Conservation (phyloP, 106 monocot genomes). For the Gastrodia elata region DNA sequence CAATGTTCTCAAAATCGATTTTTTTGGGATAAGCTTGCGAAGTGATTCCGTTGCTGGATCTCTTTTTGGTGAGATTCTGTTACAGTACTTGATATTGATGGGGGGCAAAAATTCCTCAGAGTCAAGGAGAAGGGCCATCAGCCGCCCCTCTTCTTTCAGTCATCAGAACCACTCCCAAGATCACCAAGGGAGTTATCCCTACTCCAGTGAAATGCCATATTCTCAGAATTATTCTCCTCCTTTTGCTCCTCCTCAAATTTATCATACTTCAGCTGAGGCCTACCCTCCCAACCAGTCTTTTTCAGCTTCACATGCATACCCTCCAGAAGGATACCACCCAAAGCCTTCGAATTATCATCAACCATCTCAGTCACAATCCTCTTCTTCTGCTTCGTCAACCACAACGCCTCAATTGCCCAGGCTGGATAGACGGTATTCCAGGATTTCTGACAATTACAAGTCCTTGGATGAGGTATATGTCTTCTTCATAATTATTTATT, state of each 20-base stretch:
- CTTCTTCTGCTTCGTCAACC: not conserved
- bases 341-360: constrained; percentile 2
- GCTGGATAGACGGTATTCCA: constrained; percentile 58
- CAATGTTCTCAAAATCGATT: not conserved
- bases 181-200: not conserved
- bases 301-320: constrained; percentile 5
- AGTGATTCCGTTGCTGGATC: not conserved
- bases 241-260: constrained; percentile 1
- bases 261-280: not conserved
- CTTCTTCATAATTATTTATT: not conserved
- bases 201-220: not conserved
- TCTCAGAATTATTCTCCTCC: constrained; percentile 7
- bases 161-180: not conserved
- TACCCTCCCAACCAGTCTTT: not conserved
- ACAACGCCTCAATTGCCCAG: constrained; percentile 12
- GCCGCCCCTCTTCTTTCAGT: constrained; percentile 4
- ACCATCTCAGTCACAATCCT: constrained; percentile 7
- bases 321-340: not conserved
- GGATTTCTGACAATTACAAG: constrained; percentile 67
- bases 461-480: constrained; percentile 62
- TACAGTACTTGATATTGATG: not conserved
- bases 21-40: not conserved
- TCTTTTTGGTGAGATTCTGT: not conserved
- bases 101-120: constrained; percentile 9
- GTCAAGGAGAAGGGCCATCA: not conserved